Conservation (phyloP, 176 grass and related monocot genomes). For the Zea luxurians region DNA sequence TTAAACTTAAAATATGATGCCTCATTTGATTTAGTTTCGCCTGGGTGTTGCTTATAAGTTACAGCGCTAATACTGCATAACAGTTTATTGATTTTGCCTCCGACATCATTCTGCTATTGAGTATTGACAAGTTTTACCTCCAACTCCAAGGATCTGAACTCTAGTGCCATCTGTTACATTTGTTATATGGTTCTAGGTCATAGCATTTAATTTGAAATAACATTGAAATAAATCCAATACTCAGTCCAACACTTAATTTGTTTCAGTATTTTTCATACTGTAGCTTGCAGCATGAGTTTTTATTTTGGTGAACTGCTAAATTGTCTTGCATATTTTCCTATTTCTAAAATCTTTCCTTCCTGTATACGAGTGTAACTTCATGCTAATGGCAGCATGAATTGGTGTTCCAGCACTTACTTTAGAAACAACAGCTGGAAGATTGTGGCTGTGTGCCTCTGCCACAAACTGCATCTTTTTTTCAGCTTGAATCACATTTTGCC, state of each 20-base stretch:
- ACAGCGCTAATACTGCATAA: background rate
- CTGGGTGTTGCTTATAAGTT: background rate
- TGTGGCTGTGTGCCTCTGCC: background rate
- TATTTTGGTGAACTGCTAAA: background rate
- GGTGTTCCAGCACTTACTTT: constrained; percentile 24
- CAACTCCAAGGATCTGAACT: background rate
- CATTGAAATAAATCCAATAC: constrained; percentile 7
- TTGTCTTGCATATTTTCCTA: background rate
- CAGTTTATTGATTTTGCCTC: background rate
- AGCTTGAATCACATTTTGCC: constrained; percentile 18
- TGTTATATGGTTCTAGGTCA: background rate
- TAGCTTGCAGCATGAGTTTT: constrained; percentile 1
- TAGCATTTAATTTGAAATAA: constrained; percentile 15
- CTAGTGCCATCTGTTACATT: background rate
- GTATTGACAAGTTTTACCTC: background rate
- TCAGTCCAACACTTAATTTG: background rate
- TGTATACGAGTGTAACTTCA: background rate
- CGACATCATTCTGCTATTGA: background rate
- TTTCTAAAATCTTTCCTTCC: background rate
- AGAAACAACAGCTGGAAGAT: constrained; percentile 5
- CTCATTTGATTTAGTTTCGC: background rate
- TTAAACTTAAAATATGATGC: background rate
- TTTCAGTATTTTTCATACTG: background rate
- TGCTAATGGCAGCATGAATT: constrained; percentile 5
- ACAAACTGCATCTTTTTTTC: background rate